phyloP scores from a whole-genome alignment of 2,329 filamentous ascomycete genomes.

The Penicillium decumbens region DNA sequence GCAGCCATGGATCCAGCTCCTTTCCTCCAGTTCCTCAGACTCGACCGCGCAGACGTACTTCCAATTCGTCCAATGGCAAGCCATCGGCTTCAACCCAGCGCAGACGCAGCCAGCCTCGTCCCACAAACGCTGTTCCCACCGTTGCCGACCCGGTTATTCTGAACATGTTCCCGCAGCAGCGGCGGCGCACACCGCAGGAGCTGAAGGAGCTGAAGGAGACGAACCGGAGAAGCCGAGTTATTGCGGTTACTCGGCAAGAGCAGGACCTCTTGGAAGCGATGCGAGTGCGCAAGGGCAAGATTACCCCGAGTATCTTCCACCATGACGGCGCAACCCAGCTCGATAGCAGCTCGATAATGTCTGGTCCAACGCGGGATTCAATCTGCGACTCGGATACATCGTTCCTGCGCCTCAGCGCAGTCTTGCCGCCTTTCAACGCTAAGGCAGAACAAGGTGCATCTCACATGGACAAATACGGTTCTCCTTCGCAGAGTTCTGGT shows the following conservation, averaged over 20 bases:
- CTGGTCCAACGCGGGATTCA: slow-evolving; percentile 30
- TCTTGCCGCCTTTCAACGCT: slow-evolving; percentile 24
- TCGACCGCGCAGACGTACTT: slow-evolving; percentile 23
- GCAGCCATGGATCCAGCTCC: slow-evolving; percentile 25
- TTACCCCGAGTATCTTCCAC: slow-evolving; percentile 42
- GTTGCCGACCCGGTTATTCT: slow-evolving; percentile 34
- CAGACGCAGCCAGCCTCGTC: slow-evolving; percentile 24
- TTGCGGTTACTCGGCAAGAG: slow-evolving; percentile 53
- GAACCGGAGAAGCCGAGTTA: slow-evolving; percentile 45
- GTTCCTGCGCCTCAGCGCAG: slow-evolving; percentile 39
- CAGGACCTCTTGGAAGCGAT: slow-evolving; percentile 50
- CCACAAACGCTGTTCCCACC: slow-evolving; percentile 31
- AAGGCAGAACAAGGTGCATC: slow-evolving; percentile 27
- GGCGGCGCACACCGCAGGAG: slow-evolving; percentile 20
- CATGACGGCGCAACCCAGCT: slow-evolving; percentile 10
- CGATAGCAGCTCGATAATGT: slow-evolving; percentile 30
- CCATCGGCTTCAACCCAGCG: slow-evolving; percentile 24
- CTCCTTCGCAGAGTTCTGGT: slow-evolving; percentile 26
- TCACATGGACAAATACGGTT: slow-evolving; percentile 27
- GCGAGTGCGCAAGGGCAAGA: slow-evolving; percentile 46
- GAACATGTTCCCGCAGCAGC: slow-evolving; percentile 25
- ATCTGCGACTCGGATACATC: slow-evolving; percentile 38
- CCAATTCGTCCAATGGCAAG: slow-evolving; percentile 27
- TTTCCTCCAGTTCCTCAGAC: slow-evolving; percentile 1
- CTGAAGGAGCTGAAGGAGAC: slow-evolving; percentile 26